Evolutionary conservation across 768 basidiomycete species (phyloP), one percentile per base, ranked within the genome.

Genomic region (Gautieria morchelliformis): DNA sequence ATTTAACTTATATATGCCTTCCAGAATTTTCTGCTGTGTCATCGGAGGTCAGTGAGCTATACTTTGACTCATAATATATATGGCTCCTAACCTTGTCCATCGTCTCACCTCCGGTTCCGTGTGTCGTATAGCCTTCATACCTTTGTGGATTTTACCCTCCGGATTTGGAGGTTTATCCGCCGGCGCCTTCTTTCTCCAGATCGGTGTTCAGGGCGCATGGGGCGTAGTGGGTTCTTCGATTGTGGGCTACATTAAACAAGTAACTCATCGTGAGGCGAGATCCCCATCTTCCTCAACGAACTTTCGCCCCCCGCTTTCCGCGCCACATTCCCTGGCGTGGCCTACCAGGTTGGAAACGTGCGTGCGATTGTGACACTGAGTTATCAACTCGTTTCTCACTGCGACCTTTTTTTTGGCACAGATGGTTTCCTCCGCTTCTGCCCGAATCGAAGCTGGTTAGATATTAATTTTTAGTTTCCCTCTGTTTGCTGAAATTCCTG

Each of bases 171-270:
- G 73, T 1, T 83, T 96, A 9, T 65, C 88, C 0, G 89, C 89
- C 0, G 90, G 90, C 9, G 92, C 90, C 0, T 95, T 94, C 72
- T 91, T 80, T 63, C 74, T 92, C 15, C 91, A 93, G 65, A 81
- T 89, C 62, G 89, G 89, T 52, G 89, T 94, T 0, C 93, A 95
- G 67, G 91, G 90, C 1, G 91, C 89, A 39, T 92, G 89, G 88
- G 89, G 89, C 63, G 84, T 90, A 11, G 87, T 90, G 65, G 62
- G 85, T 67, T 1, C 20, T 33, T 48, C 8, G 30, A 27, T 27
- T 14, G 33, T 35, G 14, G 4, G 12, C 15, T 19, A 17, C 48
- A 30, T 20, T 37, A 12, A 27, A 40, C 8, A 19, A 22, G 41
- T 39, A 40, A 19, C 30, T 37, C 42, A 63, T 11, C 10, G n/a